These are phyloP conservation scores for Sedum album DNA, from an alignment of 164 flowering plant genomes.

Conservation along the genomic window DNA sequence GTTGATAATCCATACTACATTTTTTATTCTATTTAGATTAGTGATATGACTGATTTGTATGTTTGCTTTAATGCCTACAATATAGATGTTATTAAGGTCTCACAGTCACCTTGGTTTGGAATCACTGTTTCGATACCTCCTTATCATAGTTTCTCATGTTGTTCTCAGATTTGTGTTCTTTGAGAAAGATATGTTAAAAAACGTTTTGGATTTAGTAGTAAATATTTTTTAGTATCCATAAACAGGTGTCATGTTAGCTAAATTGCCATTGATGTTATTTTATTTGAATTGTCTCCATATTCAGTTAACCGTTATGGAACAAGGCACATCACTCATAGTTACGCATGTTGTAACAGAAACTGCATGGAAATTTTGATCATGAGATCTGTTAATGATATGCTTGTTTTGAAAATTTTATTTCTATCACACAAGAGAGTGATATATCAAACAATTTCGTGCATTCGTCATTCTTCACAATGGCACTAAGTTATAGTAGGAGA, in stretches of 20 bases:
- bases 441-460: not conserved
- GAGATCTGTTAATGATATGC: not conserved
- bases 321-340: not conserved
- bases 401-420: not conserved
- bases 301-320: not conserved
- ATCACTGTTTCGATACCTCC: not conserved
- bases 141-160: not conserved
- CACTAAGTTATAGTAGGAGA: not conserved
- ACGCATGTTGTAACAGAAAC: too few species aligned
- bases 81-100: not conserved
- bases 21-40: not conserved
- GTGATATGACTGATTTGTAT: not conserved
- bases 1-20: conserved; percentile 11
- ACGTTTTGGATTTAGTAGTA: not conserved
- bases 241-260: not conserved
- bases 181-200: not conserved
- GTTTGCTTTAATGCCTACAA: not conserved
- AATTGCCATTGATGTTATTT: not conserved
- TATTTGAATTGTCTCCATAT: not conserved
- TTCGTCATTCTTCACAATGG: not conserved
- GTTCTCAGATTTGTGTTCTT: not conserved
- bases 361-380: not conserved
- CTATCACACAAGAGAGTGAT: not conserved
- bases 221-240: not conserved
- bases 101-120: not conserved